phyloP scores from a whole-genome alignment of 306 rosid species.

The Fragaria ananassa region DNA sequence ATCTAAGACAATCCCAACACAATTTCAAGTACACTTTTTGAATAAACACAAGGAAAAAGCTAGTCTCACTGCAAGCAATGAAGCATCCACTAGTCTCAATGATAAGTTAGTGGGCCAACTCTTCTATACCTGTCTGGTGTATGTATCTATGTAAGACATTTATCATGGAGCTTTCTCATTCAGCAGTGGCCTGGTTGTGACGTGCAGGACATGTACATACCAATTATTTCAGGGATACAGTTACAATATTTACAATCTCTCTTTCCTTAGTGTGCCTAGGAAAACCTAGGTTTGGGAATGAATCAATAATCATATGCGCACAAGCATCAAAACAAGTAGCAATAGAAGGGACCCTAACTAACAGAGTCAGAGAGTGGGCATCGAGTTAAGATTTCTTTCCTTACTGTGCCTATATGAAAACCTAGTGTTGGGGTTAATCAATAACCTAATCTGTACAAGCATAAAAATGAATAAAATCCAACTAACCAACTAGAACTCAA shows the following conservation, averaged over 20 bases:
- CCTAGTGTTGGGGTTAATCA: background rate
- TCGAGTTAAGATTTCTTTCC: background rate
- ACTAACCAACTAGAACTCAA: background rate
- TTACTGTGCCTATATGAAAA: background rate
- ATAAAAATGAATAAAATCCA: background rate
- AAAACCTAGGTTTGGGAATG: background rate
- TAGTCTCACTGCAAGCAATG: background rate
- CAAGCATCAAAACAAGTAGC: background rate
- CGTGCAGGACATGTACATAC: background rate
- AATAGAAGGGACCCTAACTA: background rate
- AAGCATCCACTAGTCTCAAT: background rate
- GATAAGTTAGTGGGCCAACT: background rate
- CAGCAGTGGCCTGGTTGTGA: background rate
- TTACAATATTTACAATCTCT: background rate
- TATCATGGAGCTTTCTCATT: background rate
- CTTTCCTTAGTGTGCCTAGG: background rate
- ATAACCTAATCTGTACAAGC: background rate
- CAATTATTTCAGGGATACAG: background rate
- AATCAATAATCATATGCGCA: background rate
- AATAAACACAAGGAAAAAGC: background rate
- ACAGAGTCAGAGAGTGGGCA: background rate
- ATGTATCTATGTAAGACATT: background rate
- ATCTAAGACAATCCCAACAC: background rate
- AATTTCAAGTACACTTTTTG: background rate
- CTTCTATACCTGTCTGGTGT: conserved; percentile 4